Evolutionary conservation across 2,329 filamentous ascomycete genomes (phyloP), one percentile per base, ranked within the genome.

Genomic region (Meredithiella fracta): DNA sequence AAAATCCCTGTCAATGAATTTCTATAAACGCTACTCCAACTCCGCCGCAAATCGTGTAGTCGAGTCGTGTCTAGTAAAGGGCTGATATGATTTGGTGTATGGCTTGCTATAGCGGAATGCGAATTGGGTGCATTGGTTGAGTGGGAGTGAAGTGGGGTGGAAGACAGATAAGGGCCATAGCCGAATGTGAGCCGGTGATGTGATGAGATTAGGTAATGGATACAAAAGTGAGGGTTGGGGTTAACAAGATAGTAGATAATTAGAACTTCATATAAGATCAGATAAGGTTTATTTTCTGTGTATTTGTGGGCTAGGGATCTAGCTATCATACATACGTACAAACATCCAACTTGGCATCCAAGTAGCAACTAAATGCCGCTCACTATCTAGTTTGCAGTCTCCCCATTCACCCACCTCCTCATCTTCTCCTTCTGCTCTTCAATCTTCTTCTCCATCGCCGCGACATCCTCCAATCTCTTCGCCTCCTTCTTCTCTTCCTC

Each of bases 381-480:
- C 11, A 9, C 17, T 26, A 5, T 15, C 23, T 49, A 49, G 44
- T 25, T 49, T 3, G 15, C 22, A 8, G 5, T 37, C n/a, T 47
- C 51, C 14, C 69, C 69, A 51, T 68, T 62, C 51, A 69, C 66
- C 73, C 74, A 75, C 59, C 70, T 69, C 64, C 72, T 66, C 60
- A 79, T 64, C 64, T 72, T 70, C 63, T 67, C 68, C 60, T 69
- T 69, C 61, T 72, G 69, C 67, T 75, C 76, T 62, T 73, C 71
- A 22, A 82, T 65, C 66, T 76, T 75, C 61, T 71, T 70, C 71
- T 83, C 79, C 62, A 81, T 76, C 65, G 76, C 78, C 44, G 70
- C 76, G 51, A 79, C 74, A 69, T 79, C 75, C 59, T 76, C 74
- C 34, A 72, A 64, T 17, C 71, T 67, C 67, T 73, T 74, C 63